phyloP scores from a whole-genome alignment of 1,284 basidiomycete genomes.

The Ceratobasidium sp. region DNA sequence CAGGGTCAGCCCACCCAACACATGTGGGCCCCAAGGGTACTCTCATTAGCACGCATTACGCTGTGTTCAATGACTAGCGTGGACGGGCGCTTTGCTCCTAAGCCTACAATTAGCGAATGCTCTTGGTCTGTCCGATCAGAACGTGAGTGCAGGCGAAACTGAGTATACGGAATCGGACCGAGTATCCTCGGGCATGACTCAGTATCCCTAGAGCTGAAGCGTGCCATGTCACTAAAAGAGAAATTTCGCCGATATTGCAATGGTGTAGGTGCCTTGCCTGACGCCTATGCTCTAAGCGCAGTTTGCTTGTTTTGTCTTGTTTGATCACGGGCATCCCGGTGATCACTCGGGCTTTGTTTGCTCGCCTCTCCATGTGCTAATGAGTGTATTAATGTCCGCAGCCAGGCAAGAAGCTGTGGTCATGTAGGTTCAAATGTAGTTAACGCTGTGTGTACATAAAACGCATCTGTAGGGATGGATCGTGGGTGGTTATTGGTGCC shows the following conservation, averaged over 20 bases:
- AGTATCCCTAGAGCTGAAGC: neutral
- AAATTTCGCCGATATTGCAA: neutral
- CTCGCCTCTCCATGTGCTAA: neutral
- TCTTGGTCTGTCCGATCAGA: neutral
- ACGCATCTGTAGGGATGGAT: no score
- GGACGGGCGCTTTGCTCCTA: neutral
- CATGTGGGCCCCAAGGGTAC: neutral
- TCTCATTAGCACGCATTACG: neutral
- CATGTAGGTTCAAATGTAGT: no score
- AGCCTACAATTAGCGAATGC: neutral
- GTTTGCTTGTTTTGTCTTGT: neutral
- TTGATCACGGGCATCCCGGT: neutral
- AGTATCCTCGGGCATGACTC: neutral
- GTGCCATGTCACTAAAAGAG: neutral
- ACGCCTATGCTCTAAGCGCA: neutral
- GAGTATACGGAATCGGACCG: neutral
- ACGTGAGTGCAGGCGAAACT: neutral
- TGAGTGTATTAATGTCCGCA: no score
- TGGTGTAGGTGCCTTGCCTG: neutral
- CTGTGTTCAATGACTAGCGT: no score
- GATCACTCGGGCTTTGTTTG: slow-evolving; percentile 6
- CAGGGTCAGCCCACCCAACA: neutral
- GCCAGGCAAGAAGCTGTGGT: no score
- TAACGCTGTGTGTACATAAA: no score
- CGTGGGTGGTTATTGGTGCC: no score